phyloP scores from a whole-genome alignment of 306 rosid genomes.

The Chamaecrista fasciculata region DNA sequence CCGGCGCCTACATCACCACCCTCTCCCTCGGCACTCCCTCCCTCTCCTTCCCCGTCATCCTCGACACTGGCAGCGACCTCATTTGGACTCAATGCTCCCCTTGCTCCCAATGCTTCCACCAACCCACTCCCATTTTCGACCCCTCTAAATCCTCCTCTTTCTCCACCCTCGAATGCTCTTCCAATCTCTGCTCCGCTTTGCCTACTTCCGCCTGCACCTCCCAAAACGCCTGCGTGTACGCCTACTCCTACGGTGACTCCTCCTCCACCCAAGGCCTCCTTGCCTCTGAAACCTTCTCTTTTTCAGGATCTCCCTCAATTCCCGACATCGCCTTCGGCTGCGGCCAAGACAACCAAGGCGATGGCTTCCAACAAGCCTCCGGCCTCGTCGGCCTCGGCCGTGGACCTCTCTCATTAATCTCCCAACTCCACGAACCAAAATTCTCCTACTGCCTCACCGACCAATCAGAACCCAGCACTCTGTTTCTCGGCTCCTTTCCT shows the following conservation, averaged over 20 bases:
- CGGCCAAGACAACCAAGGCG: conserved; percentile 74
- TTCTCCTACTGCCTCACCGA: conserved; percentile 79
- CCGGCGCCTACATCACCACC: conserved; percentile 71
- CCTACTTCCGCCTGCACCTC: conserved; percentile 52
- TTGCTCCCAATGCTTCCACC: conserved; percentile 61
- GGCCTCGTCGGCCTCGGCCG: conserved; percentile 87
- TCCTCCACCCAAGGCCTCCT: conserved; percentile 70
- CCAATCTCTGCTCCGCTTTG: conserved; percentile 48
- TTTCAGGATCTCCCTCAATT: conserved; percentile 31
- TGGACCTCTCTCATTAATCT: conserved; percentile 76
- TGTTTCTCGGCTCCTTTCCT: conserved; percentile 63
- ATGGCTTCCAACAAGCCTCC: conserved; percentile 70
- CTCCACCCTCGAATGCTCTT: conserved; percentile 49
- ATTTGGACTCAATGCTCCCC: conserved; percentile 92
- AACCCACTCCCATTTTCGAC: conserved; percentile 69
- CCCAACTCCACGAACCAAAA: conserved; percentile 63
- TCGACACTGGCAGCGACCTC: conserved; percentile 91
- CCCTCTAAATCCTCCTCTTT: conserved; percentile 63
- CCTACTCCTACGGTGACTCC: conserved; percentile 69
- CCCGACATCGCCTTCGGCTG: conserved; percentile 86
- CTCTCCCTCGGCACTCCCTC: conserved; percentile 77
- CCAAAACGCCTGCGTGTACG: conserved; percentile 56
- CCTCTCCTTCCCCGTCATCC: conserved; percentile 50
- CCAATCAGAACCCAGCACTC: conserved; percentile 47
- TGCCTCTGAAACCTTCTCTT: conserved; percentile 70